Conservation (phyloP, 768 basidiomycete species). For the Hypholoma sublateritium region DNA sequence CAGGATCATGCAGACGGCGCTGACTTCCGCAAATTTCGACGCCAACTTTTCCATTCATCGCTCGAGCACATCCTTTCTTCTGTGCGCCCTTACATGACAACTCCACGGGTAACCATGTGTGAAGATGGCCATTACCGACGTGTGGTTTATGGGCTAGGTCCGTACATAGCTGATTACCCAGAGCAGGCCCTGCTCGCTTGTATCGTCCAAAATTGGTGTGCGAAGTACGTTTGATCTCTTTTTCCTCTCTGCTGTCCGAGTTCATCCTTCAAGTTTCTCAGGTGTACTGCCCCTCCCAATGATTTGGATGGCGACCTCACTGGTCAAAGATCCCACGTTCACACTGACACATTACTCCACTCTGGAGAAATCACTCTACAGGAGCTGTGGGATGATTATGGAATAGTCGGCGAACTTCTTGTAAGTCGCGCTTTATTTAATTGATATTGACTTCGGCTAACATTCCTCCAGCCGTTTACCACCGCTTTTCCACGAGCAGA, state of each 20-base stretch:
- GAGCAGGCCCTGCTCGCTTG: conserved; percentile 32
- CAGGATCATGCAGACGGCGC: conserved; percentile 12
- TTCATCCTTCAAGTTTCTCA: background rate
- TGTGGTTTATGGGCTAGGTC: conserved; percentile 30
- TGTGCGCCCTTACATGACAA: conserved; percentile 24
- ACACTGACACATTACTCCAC: conserved; percentile 21
- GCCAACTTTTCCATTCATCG: conserved; percentile 30
- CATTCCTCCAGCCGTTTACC: conserved; percentile 32
- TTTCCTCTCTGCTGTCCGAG: conserved; percentile 6
- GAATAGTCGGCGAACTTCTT: conserved; percentile 22
- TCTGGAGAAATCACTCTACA: conserved; percentile 10
- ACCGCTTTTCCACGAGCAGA: conserved; percentile 30
- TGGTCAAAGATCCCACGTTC: conserved; percentile 17
- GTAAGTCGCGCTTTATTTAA: conserved; percentile 6
- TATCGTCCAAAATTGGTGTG: conserved; percentile 36
- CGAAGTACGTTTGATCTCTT: conserved; percentile 28
- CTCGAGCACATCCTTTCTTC: conserved; percentile 21
- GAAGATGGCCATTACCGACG: conserved; percentile 28
- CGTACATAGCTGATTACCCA: conserved; percentile 41
- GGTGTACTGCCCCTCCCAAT: conserved; percentile 10
- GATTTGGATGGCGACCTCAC: conserved; percentile 12
- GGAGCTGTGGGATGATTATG: conserved; percentile 31
- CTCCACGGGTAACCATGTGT: conserved; percentile 21
- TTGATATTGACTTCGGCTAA: background rate
- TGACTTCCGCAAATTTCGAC: conserved; percentile 25